These are phyloP conservation scores for Neopestalotiopsis rosae DNA, from an alignment of 2,329 filamentous ascomycete genomes.

Conservation along the genomic window DNA sequence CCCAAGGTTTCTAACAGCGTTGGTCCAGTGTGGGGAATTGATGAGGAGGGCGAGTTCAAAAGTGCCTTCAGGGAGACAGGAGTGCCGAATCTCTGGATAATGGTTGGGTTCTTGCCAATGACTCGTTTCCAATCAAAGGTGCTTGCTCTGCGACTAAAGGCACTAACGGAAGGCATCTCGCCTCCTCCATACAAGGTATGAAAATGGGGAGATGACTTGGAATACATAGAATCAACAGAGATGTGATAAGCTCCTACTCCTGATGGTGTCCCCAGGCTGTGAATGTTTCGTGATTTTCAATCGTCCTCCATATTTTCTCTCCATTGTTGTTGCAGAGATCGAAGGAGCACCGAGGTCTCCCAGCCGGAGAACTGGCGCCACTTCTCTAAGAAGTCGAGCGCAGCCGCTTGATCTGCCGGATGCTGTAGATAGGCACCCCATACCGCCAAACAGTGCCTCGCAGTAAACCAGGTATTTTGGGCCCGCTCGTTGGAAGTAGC, in stretches of 20 bases:
- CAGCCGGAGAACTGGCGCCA: constrained; percentile 5
- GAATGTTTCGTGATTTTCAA: background rate
- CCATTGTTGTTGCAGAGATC: background rate
- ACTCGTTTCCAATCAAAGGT: constrained; percentile 40
- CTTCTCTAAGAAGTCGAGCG: constrained; percentile 7
- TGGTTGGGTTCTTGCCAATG: constrained; percentile 41
- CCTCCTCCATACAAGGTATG: constrained; percentile 1
- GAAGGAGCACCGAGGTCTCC: constrained; percentile 11
- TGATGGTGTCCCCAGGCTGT: no score
- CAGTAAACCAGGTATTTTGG: constrained; percentile 14
- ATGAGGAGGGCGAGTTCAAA: constrained; percentile 57
- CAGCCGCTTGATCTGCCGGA: background rate
- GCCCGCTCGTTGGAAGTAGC: constrained; percentile 5
- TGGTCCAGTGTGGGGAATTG: constrained; percentile 66
- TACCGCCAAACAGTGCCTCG: constrained; percentile 10
- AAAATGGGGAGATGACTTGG: background rate
- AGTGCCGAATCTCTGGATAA: constrained; percentile 42
- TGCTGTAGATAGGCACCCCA: constrained; percentile 8
- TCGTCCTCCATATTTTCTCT: constrained; percentile 3
- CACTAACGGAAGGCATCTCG: constrained; percentile 16
- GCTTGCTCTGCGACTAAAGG: constrained; percentile 40
- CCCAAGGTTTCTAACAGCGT: constrained; percentile 63
- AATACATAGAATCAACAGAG: no score
- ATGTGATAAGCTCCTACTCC: no score
- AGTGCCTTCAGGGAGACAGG: constrained; percentile 39